phyloP scores from a whole-genome alignment of 768 basidiomycete species.

The Pisolithus microcarpus region DNA sequence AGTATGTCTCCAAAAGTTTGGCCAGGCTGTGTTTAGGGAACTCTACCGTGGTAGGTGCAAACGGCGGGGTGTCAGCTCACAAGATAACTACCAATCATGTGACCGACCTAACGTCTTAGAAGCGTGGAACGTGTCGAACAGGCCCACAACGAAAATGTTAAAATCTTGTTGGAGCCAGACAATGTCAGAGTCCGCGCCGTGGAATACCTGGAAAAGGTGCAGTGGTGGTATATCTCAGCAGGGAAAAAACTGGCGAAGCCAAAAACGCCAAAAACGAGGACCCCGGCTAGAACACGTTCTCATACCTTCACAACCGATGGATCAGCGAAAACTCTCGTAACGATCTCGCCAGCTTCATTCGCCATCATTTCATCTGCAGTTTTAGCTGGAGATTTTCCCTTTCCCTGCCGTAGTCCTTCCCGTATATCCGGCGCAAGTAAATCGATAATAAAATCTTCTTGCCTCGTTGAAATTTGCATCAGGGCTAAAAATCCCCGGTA shows the following conservation, averaged over 20 bases:
- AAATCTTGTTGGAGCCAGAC: slow-evolving; percentile 97
- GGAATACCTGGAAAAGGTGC: slow-evolving; percentile 59
- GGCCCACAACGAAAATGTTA: slow-evolving; percentile 84
- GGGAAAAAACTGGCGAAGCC: not conserved
- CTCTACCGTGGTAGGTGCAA: slow-evolving; percentile 34
- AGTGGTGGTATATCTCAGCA: not conserved
- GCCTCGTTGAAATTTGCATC: slow-evolving; percentile 84
- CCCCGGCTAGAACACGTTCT: no score
- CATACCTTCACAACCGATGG: slow-evolving; percentile 78
- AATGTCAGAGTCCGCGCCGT: slow-evolving; percentile 91
- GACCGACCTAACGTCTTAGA: slow-evolving; percentile 69
- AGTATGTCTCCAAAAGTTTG: slow-evolving; percentile 79
- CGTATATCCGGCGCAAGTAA: slow-evolving; percentile 55
- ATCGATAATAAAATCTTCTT: slow-evolving; percentile 85
- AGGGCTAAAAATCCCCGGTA: slow-evolving; percentile 86
- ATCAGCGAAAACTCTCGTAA: slow-evolving; percentile 53
- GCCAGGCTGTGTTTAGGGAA: slow-evolving; percentile 82
- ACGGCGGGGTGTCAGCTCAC: not conserved
- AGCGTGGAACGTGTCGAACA: slow-evolving; percentile 98
- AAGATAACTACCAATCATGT: not conserved
- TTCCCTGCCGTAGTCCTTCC: slow-evolving; percentile 65
- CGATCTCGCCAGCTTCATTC: slow-evolving; percentile 41
- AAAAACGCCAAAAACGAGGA: not conserved
- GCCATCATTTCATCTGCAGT: slow-evolving; percentile 13
- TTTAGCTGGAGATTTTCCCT: slow-evolving; percentile 22